phyloP scores from a whole-genome alignment of 1,284 basidiomycete species.

The Irpex sp. region DNA sequence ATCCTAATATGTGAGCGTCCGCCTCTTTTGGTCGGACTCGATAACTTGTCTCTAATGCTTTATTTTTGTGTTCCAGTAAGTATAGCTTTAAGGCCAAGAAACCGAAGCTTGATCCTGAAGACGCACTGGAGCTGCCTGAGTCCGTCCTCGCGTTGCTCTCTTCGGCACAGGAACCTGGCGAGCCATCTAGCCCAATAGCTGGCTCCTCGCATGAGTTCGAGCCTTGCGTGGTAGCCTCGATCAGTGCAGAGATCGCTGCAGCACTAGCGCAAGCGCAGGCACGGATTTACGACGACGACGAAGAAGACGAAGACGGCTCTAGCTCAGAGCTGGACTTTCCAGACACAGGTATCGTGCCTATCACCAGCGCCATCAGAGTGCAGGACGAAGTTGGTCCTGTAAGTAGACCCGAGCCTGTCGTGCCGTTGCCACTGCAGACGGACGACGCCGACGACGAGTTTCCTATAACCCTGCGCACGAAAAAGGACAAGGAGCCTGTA shows the following conservation, averaged over 20 bases:
- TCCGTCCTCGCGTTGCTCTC: slow-evolving; percentile 57
- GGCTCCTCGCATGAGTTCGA: slow-evolving; percentile 38
- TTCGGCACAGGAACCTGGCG: background rate
- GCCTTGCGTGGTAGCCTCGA: slow-evolving; percentile 54
- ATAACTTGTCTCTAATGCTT: too few species aligned
- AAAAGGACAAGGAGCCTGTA: slow-evolving; percentile 51
- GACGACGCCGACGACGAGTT: slow-evolving; percentile 64
- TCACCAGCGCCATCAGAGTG: slow-evolving; percentile 17
- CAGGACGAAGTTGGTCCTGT: slow-evolving; percentile 4
- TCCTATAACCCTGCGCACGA: slow-evolving; percentile 58
- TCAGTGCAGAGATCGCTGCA: slow-evolving; percentile 71
- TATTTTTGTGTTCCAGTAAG: slow-evolving; percentile 40
- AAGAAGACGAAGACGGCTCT: slow-evolving; percentile 48
- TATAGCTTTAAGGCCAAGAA: slow-evolving; percentile 74
- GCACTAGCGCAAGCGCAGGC: slow-evolving; percentile 60
- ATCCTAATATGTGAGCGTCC: slow-evolving; percentile 67
- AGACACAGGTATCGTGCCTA: slow-evolving; percentile 15
- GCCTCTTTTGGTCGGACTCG: too few species aligned
- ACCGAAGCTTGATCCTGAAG: slow-evolving; percentile 46
- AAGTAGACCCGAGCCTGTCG: background rate
- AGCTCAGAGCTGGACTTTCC: slow-evolving; percentile 18
- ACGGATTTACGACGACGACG: slow-evolving; percentile 29
- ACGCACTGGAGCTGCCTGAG: slow-evolving; percentile 51
- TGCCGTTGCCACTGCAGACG: slow-evolving; percentile 17
- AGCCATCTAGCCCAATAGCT: slow-evolving; percentile 11